A percentile compares a stretch with the other conserved stretches of the same genome.
Evolutionary conservation across 768 basidiomycete species (phyloP).

Genomic region (Trametes sanguinea): DNA sequence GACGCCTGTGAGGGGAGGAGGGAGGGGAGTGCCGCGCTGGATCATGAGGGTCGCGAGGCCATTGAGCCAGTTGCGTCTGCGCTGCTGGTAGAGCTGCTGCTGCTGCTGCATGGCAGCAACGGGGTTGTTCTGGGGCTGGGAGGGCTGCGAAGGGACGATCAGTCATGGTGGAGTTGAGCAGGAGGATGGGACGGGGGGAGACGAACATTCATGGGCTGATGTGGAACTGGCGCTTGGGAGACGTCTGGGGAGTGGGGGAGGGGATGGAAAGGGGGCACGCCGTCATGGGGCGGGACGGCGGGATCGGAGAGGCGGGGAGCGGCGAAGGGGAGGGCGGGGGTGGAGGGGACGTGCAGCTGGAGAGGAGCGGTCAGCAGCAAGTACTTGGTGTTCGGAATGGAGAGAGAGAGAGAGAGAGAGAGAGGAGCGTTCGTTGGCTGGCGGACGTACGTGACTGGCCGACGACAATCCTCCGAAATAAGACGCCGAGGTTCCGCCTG

Average conservation of each 20-base stretch:
- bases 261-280: conserved; percentile 21
- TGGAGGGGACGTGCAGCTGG: background rate
- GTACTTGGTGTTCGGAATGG: too few relatives aligned
- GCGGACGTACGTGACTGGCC: background rate
- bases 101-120: conserved; percentile 8
- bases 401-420: background rate
- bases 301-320: conserved; percentile 15
- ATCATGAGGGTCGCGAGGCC: conserved; percentile 63
- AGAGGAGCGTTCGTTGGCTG: conserved; percentile 23
- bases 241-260: conserved; percentile 36
- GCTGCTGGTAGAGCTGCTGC: conserved; percentile 46
- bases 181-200: background rate
- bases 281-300: conserved; percentile 29
- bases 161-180: conserved; percentile 17
- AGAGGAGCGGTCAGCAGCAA: background rate
- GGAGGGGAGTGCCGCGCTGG: conserved; percentile 63
- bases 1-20: conserved; percentile 70
- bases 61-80: conserved; percentile 59
- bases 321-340: conserved; percentile 13
- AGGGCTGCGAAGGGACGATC: conserved; percentile 41
- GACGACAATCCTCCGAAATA: conserved; percentile 61
- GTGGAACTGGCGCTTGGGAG: conserved; percentile 49
- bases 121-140: conserved; percentile 23
- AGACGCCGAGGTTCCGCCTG: conserved; percentile 60
- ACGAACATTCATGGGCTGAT: conserved; percentile 39